Base-by-base conservation (phyloP, 2,329 filamentous ascomycete genomes). In the Didymella keratinophila region DNA sequence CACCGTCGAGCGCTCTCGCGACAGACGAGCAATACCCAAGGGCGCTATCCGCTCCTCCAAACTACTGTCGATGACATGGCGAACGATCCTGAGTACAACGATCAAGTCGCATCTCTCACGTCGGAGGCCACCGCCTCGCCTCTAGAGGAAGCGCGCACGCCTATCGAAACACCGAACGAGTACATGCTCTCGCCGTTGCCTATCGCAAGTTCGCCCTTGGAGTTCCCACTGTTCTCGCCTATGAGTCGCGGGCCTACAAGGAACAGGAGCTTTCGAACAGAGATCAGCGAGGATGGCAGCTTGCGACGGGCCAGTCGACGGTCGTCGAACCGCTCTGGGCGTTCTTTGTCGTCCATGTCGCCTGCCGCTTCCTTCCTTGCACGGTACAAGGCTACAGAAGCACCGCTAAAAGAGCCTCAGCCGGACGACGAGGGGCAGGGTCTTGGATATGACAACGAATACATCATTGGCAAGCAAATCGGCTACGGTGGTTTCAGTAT, bases 371-470 rank as follows among this genome's bases (percentile, higher is more conserved):
- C 81, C 18, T 87, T 86, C 62, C 76, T 87, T 23, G 83, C 83
- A n/a, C 80, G 82, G 66, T 86, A 82, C 77, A 76, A 76, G 68
- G 67, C 65, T 32, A 66, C 68, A 44, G 68, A 73, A 48, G 55
- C 71, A 58, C 52, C 80, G 69, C 52, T 79, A 71, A 67, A 78
- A 70, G 51, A 77, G 69, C 62, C 77, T 4, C 80, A 87, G 58
- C 86, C 86, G 12, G 87, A 90, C 68, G 86, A 88, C 47, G 87
- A 89, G 77, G 87, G 87, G 3, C 87, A 89, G 70, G 84, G 87
- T 59, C 84, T 90, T 45, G 87, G 86, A 41, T 82, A 81, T 45
- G 68, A 80, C 41, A 78, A 83, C 51, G 85, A 88, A 62, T 90
- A 89, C 71, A 85, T 90, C 30, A 84, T 90, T 50, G 87, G 87